Conservation (phyloP, 148 eudicot genomes). For the Rhododendron simsii region DNA sequence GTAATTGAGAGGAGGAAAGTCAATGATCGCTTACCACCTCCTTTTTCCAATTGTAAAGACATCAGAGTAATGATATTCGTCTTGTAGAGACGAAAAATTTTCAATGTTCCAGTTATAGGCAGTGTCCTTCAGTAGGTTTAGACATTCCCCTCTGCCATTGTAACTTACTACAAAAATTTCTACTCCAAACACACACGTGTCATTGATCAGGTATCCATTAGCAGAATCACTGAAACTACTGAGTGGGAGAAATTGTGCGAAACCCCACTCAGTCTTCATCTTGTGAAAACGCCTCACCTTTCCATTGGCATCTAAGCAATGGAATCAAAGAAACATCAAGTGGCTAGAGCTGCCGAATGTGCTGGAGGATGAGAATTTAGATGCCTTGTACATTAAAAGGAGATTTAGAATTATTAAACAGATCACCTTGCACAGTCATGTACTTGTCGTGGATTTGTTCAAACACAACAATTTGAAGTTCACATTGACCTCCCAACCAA, state of each 20-base stretch:
- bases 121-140: neutral
- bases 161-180: neutral
- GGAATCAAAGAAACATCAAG: neutral
- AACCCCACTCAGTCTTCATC: constrained; percentile 3
- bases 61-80: neutral
- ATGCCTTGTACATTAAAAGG: neutral
- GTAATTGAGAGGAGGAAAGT: neutral
- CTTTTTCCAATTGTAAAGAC: neutral
- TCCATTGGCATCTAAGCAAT: neutral
- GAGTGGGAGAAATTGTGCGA: neutral
- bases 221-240: neutral
- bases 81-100: neutral
- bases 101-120: neutral
- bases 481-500: constrained; percentile 9
- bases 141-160: neutral
- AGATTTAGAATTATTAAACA: neutral
- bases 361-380: neutral
- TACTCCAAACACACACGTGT: neutral
- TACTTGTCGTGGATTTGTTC: neutral
- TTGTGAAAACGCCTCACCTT: neutral
- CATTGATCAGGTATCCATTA: neutral
- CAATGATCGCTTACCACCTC: neutral
- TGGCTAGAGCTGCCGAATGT: neutral
- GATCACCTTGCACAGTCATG: neutral
- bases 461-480: neutral